Conservation (phyloP, 148 eudicot genomes). For the Rhododendron ferrugineum region DNA sequence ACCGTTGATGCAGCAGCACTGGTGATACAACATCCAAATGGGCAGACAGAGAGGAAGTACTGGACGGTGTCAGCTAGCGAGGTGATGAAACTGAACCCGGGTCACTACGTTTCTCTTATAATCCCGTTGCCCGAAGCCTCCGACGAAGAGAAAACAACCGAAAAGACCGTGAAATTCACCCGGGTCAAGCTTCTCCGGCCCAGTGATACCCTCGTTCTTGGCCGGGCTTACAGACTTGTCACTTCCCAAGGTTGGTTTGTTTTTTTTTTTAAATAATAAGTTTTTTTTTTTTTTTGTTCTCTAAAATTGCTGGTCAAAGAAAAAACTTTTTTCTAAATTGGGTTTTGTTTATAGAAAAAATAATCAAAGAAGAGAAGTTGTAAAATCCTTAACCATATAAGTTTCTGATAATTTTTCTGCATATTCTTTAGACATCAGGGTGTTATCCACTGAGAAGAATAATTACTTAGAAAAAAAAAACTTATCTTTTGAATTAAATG, state of each 20-base stretch:
- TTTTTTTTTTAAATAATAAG: not conserved
- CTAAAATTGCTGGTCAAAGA: no score
- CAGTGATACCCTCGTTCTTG: conserved; percentile 67
- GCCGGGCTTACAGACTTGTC: conserved; percentile 83
- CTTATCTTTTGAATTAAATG: no score
- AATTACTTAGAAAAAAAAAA: no score
- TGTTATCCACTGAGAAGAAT: no score
- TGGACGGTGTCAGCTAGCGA: conserved; percentile 63
- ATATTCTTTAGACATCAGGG: not conserved
- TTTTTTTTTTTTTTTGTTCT: no score
- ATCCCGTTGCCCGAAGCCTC: conserved; percentile 49
- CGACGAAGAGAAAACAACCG: conserved; percentile 24
- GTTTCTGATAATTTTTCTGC: not conserved
- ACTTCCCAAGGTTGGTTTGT: conserved; percentile 65
- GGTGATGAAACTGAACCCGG: conserved; percentile 85
- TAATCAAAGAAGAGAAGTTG: not conserved
- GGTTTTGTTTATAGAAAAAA: not conserved
- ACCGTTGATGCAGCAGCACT: conserved; percentile 95
- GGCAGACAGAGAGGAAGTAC: conserved; percentile 70
- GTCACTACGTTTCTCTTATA: conserved; percentile 82
- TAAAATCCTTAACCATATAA: not conserved
- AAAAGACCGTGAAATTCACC: conserved; percentile 51
- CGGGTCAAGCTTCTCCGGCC: conserved; percentile 93
- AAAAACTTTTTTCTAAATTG: not conserved
- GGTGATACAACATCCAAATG: conserved; percentile 85